Base-by-base conservation (phyloP, 2,329 filamentous ascomycete species). In the Hirsutella thompsonii region DNA sequence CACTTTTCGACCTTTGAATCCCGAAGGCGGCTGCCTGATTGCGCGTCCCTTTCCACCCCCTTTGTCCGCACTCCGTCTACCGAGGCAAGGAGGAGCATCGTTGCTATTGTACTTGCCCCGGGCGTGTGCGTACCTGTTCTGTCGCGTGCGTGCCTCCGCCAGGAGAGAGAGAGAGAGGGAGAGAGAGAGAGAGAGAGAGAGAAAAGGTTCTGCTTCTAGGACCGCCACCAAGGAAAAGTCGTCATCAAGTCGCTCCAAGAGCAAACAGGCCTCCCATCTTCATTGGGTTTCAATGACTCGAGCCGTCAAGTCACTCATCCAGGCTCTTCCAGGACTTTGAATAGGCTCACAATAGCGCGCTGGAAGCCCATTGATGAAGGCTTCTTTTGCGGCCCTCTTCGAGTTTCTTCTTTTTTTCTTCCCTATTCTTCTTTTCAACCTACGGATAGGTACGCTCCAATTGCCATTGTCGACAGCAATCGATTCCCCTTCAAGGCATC, bases 141-240 rank as follows among this genome's bases (percentile, higher is more conserved):
- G 20, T 35, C 42, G 43, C 35, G 44, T 48, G 46, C 36, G 42
- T 48, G 46, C 45, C 42, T 48, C 46, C n/a, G n/a, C n/a, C n/a
- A n/a, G n/a, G n/a, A n/a, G n/a, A n/a, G n/a, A n/a, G n/a, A n/a
- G n/a, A n/a, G n/a, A n/a, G n/a, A n/a, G n/a, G n/a, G n/a, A n/a
- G n/a, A n/a, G n/a, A n/a, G n/a, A n/a, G n/a, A n/a, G n/a, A n/a
- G n/a, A n/a, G n/a, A n/a, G n/a, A n/a, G n/a, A n/a, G n/a, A n/a
- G n/a, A 45, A 47, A 45, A 36, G 43, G 29, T 40, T 32, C 34
- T 9, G n/a, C 21, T 19, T 36, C 42, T 40, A 36, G 41, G 42
- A 29, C 39, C 41, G 38, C 44, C 46, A 43, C 47, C 46, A 45
- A 45, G 46, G 46, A 48, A 47, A 48, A 44, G 44, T 43, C 33